A percentile compares a stretch with the other conserved stretches of the same genome.
Evolutionary conservation across 2,329 filamentous ascomycete species (phyloP).

Genomic region (Stagonosporopsis cucurbitacearum): DNA sequence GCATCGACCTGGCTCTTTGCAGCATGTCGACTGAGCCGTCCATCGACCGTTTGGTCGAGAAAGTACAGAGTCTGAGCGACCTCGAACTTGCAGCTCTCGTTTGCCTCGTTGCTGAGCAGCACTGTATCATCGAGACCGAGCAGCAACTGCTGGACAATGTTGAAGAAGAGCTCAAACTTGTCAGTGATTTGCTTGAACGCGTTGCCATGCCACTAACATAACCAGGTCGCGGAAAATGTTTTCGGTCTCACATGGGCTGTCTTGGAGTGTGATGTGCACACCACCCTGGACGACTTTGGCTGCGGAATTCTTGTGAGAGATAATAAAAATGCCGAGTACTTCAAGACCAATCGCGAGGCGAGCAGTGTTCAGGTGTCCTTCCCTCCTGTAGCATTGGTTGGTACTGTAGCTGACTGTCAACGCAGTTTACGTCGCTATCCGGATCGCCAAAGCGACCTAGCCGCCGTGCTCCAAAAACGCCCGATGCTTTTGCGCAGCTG

Average conservation of each 20-base stretch:
- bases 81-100: constrained; percentile 86
- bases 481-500: constrained; percentile 42
- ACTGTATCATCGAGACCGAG: constrained; percentile 85
- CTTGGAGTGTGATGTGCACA: constrained; percentile 74
- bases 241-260: constrained; percentile 76
- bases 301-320: constrained; percentile 66
- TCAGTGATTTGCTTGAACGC: constrained; percentile 40
- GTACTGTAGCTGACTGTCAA: constrained; percentile 8
- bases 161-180: constrained; percentile 75
- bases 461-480: constrained; percentile 43
- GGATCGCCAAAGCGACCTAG: constrained; percentile 25
- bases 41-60: constrained; percentile 54
- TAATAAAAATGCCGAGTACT: constrained; percentile 30
- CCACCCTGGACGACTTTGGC: constrained; percentile 81
- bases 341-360: constrained; percentile 19
- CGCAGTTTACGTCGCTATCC: constrained; percentile 27
- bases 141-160: constrained; percentile 68
- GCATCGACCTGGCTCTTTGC: neutral
- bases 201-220: neutral
- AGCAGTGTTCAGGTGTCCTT: neutral
- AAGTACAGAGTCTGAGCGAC: constrained; percentile 81
- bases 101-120: constrained; percentile 79
- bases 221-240: constrained; percentile 68
- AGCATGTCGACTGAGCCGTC: constrained; percentile 28
- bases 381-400: neutral